Percentiles rank a stretch among this genome's conserved stretches.
These are phyloP conservation scores for Brachypodium distachyon DNA, from an alignment of 202 grass and related monocot species.

Conservation along the genomic window DNA sequence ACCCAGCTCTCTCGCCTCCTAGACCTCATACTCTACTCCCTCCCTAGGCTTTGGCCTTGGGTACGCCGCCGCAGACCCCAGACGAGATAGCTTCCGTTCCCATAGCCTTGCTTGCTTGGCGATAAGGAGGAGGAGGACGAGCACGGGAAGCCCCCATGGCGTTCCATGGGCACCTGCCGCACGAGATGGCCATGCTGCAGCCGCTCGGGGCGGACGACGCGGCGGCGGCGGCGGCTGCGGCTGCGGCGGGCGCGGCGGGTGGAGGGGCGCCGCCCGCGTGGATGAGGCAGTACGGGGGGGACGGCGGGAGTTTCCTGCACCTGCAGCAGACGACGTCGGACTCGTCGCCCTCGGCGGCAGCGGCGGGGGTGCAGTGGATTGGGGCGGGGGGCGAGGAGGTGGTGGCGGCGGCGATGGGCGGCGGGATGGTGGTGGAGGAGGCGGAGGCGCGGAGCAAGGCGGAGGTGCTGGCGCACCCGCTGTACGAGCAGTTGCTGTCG, in stretches of 20 bases:
- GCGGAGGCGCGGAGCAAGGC: slow-evolving; percentile 49
- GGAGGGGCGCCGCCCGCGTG: slow-evolving; percentile 33
- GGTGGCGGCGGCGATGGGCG: slow-evolving; percentile 8
- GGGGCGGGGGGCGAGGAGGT: slow-evolving; percentile 13
- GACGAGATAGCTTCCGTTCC: slow-evolving; percentile 15
- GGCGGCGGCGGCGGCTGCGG: slow-evolving; percentile 13
- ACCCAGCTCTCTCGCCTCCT: background rate
- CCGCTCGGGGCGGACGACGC: slow-evolving; percentile 35
- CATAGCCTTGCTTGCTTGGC: background rate
- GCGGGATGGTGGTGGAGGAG: slow-evolving; percentile 29
- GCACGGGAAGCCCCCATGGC: slow-evolving; percentile 41
- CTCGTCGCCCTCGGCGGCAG: slow-evolving; percentile 34
- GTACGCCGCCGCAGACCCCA: too few relatives aligned
- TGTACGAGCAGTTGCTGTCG: slow-evolving; percentile 82
- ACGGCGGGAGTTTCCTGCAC: slow-evolving; percentile 67
- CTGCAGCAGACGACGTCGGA: slow-evolving; percentile 61
- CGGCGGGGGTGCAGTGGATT: slow-evolving; percentile 27
- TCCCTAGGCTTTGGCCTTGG: too few relatives aligned
- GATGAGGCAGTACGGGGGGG: slow-evolving; percentile 49
- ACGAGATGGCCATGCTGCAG: slow-evolving; percentile 50
- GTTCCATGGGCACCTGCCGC: slow-evolving; percentile 53
- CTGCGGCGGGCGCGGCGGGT: background rate
- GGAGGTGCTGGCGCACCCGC: slow-evolving; percentile 58
- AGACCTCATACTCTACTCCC: slow-evolving; percentile 4
- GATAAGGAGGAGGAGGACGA: background rate